Evolutionary conservation across 805 yeast genomes (phyloP).

Genomic region (Ogataea ramenticola): DNA sequence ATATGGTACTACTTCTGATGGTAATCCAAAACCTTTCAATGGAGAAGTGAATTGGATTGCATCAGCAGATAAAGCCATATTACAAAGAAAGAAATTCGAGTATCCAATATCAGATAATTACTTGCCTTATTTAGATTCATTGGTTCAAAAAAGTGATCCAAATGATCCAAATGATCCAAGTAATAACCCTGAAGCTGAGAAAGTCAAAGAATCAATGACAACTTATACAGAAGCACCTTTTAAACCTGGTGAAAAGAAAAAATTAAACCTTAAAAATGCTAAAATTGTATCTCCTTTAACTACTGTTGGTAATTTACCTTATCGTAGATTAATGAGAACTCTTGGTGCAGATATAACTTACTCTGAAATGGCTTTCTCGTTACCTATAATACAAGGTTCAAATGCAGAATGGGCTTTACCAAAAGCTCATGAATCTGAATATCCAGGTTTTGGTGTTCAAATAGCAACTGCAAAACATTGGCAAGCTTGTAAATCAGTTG

Average conservation of each 20-base stretch:
- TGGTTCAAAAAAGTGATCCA: constrained; percentile 33
- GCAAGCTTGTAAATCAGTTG: constrained; percentile 93
- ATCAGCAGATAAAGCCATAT: constrained; percentile 33
- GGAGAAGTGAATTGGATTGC: constrained; percentile 60
- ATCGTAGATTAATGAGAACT: constrained; percentile 83
- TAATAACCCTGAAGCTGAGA: constrained; percentile 29
- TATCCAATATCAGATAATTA: constrained; percentile 52
- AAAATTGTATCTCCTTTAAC: constrained; percentile 93
- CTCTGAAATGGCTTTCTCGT: constrained; percentile 87
- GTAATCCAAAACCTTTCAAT: constrained; percentile 15
- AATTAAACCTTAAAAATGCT: constrained; percentile 57
- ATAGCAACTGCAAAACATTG: constrained; percentile 86
- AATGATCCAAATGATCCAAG: constrained; percentile 18
- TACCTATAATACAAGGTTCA: constrained; percentile 83
- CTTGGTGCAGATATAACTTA: constrained; percentile 91
- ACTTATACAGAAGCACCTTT: constrained; percentile 73
- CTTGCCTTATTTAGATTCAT: constrained; percentile 57
- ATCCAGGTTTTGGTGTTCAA: constrained; percentile 89
- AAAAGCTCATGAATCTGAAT: constrained; percentile 75
- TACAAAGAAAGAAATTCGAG: constrained; percentile 57
- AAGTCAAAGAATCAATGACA: constrained; percentile 26
- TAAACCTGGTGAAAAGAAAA: constrained; percentile 76
- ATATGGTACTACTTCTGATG: constrained; percentile 28
- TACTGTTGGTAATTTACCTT: constrained; percentile 96
- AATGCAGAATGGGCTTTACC: constrained; percentile 98